phyloP scores from a whole-genome alignment of 2,329 filamentous ascomycete species.

The Alternaria brassicicola region DNA sequence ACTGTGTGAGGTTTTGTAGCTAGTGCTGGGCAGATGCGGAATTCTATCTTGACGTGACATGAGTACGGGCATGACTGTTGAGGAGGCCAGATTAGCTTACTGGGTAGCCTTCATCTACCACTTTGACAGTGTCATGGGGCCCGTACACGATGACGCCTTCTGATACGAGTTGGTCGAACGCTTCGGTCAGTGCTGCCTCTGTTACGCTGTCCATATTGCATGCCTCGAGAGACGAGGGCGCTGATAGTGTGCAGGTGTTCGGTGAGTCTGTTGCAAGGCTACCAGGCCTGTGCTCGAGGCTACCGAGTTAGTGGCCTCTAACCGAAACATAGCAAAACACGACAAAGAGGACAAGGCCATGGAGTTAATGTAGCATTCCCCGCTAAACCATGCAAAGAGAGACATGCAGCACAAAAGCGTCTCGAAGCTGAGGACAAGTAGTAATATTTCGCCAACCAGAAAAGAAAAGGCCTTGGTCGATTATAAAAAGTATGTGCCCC shows the following conservation, averaged over 20 bases:
- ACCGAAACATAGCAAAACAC: constrained; percentile 2
- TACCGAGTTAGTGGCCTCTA: constrained; percentile 10
- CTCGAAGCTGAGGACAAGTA: background rate
- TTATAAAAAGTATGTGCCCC: constrained; percentile 12
- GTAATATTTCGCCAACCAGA: constrained; percentile 1
- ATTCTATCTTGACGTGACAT: constrained; percentile 34
- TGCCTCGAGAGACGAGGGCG: background rate
- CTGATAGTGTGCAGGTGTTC: constrained; percentile 1
- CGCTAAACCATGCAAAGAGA: constrained; percentile 13
- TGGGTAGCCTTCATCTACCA: constrained; percentile 34
- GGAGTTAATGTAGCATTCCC: constrained; percentile 11
- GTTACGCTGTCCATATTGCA: constrained; percentile 18
- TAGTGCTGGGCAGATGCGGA: constrained; percentile 40
- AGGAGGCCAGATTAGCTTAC: constrained; percentile 18
- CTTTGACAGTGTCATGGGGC: constrained; percentile 25
- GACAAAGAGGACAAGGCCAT: background rate
- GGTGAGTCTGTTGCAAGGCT: constrained; percentile 9
- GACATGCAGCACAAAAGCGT: constrained; percentile 5
- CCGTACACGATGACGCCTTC: constrained; percentile 35
- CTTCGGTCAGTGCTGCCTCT: constrained; percentile 20
- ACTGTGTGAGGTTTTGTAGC: constrained; percentile 39
- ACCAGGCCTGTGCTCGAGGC: constrained; percentile 13
- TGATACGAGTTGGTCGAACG: constrained; percentile 35
- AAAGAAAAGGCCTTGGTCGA: constrained; percentile 6
- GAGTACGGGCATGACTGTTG: background rate